Evolutionary conservation across 495 filamentous ascomycete species (phyloP), one percentile per base, ranked within the genome.

Genomic region (Pyrenopolyporus hunteri): DNA sequence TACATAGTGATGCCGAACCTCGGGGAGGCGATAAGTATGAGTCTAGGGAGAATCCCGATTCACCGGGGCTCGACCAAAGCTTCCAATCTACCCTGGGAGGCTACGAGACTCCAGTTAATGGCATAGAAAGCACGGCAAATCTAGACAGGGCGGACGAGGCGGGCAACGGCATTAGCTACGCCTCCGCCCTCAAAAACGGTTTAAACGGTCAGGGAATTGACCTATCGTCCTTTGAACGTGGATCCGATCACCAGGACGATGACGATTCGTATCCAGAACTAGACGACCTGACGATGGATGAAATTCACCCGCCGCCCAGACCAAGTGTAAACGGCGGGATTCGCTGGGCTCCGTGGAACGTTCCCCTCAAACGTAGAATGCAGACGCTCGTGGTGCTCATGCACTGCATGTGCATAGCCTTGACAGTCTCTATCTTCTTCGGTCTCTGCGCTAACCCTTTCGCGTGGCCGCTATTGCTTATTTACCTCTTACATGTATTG

Each of bases 361-460:
- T 98, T 11, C 93, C 95, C 2, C 75, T 96, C 13, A 85, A 89
- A 72, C 83, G 94, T 19, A 87, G 95, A 28, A 77, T 97, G 8
- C 94, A 98, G 73, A 98, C 93, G 0, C 73, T 91, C 16, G 81
- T 92, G 13, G 91, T 98, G 13, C 80, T 98, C 29, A 81, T 86
- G 50, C 94, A 98, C 74, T 96, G 87, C 29, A 82, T 97, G 59
- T 87, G 83, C 52, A 90, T 98, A 57, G 87, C 87, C 40, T 78
- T 85, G 17, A 83, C 84, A 28, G 79, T 96, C 16, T 86, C 89
- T n/a, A 54, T 83, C 43, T 98, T 98, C 79, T 97, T 95, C 74
- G 89, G 93, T 68, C 84, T 92, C 36, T 96, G 92, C 74, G 87
- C 90, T 37, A 92, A 93, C 57, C 95, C 95, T 0, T 73, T 98